Percentiles rank a stretch among this genome's conserved stretches.
Conservation (phyloP, 805 yeast species). For the Starmerella tilneyi region DNA sequence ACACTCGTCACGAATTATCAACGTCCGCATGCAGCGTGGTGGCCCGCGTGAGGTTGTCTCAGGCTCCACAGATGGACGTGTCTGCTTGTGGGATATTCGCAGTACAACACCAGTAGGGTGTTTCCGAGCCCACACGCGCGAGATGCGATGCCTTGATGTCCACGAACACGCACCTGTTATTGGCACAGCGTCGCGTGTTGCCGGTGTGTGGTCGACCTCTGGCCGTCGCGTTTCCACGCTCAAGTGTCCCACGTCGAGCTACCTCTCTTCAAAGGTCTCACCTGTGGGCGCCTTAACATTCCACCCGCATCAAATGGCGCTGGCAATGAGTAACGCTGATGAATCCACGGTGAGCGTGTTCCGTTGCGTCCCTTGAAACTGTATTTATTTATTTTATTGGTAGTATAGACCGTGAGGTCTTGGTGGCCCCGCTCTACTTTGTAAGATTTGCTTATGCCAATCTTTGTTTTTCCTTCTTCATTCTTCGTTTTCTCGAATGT, state of each 20-base stretch:
- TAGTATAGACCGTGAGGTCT: too few relatives aligned
- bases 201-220: conserved; percentile 74
- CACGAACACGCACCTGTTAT: conserved; percentile 97
- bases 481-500: too few relatives aligned
- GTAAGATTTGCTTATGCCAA: too few relatives aligned
- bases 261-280: conserved; percentile 30
- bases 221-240: conserved; percentile 64
- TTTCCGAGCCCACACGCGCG: conserved; percentile 46
- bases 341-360: conserved; percentile 18
- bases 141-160: conserved; percentile 59
- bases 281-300: conserved; percentile 60
- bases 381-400: neutral
- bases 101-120: conserved; percentile 51
- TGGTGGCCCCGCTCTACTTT: too few relatives aligned
- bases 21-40: conserved; percentile 92
- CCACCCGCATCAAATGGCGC: conserved; percentile 91
- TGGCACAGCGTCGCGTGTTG: conserved; percentile 72
- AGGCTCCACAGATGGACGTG: conserved; percentile 66
- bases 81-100: conserved; percentile 87
- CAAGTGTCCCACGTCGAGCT: conserved; percentile 28
- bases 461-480: too few relatives aligned
- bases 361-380: conserved; percentile 9
- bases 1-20: conserved; percentile 50
- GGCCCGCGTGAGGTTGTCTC: conserved; percentile 83
- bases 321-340: conserved; percentile 56